These are phyloP conservation scores for Echinochloa phyllopogon DNA, from an alignment of 176 grass and related monocot species.

Conservation along the genomic window DNA sequence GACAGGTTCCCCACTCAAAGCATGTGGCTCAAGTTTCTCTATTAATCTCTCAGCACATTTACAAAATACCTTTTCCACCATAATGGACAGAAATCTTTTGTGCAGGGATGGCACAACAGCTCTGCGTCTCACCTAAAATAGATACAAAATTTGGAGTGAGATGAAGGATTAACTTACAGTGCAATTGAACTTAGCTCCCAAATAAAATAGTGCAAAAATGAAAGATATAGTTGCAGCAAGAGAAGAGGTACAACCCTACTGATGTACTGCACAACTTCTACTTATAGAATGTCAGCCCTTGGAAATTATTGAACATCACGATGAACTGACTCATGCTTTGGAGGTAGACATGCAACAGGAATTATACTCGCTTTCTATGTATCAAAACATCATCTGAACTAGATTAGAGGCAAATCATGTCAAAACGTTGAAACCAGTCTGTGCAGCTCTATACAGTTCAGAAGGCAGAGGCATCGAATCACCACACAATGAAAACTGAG, in stretches of 20 bases:
- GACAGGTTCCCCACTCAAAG: constrained; percentile 66
- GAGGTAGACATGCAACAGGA: neutral
- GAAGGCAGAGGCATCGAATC: neutral
- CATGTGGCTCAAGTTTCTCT: constrained; percentile 75
- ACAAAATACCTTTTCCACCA: constrained; percentile 91
- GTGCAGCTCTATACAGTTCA: neutral
- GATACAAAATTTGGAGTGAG: constrained; percentile 29
- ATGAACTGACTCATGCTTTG: neutral
- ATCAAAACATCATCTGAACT: neutral
- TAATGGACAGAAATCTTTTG: constrained; percentile 83
- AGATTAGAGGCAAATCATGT: neutral
- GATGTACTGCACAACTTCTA: neutral
- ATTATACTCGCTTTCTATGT: neutral
- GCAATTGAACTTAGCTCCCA: neutral
- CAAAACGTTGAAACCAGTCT: neutral
- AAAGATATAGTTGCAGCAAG: neutral
- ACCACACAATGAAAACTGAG: neutral
- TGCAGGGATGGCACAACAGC: constrained; percentile 92
- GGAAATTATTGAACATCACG: neutral
- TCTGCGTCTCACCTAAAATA: constrained; percentile 73
- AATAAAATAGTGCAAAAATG: neutral
- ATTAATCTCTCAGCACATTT: constrained; percentile 94
- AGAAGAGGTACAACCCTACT: neutral
- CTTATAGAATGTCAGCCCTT: neutral
- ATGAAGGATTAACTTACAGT: constrained; percentile 20